Evolutionary conservation across 73 alveolate genomes (phyloP).

Genomic region (Breviolum minutum): DNA sequence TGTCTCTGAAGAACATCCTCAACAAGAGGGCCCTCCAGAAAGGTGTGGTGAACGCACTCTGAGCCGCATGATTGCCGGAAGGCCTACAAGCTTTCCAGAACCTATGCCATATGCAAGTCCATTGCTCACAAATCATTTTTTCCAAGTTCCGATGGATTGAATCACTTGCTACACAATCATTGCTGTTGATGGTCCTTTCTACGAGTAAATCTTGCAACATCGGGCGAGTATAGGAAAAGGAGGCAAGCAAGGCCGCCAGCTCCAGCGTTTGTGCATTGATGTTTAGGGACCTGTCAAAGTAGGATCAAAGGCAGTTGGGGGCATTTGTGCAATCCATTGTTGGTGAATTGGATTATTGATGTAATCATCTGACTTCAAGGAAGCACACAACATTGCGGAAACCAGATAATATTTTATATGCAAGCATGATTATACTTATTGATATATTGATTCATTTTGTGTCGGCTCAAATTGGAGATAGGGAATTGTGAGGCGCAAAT

Average conservation of each 20-base stretch:
- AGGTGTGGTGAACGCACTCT: slow-evolving; percentile 45
- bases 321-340: too few relatives aligned
- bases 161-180: background rate
- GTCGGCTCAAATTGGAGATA: background rate
- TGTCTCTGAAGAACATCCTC: slow-evolving; percentile 69
- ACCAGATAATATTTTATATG: too few relatives aligned
- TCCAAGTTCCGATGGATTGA: slow-evolving; percentile 18
- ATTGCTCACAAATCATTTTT: background rate
- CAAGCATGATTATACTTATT: too few relatives aligned
- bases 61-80: background rate
- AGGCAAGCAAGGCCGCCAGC: too few relatives aligned
- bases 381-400: too few relatives aligned
- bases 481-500: background rate
- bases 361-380: too few relatives aligned
- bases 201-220: background rate
- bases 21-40: slow-evolving; percentile 60
- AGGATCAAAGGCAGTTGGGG: too few relatives aligned
- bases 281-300: too few relatives aligned
- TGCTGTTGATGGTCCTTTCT: background rate
- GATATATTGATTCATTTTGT: too few relatives aligned
- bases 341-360: too few relatives aligned
- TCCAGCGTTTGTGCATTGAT: too few relatives aligned
- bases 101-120: background rate
- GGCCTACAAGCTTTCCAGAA: background rate
- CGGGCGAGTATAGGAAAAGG: background rate